Evolutionary conservation across 2,329 filamentous ascomycete species (phyloP).

Genomic region (Teratosphaeria pseudoeucalypti): DNA sequence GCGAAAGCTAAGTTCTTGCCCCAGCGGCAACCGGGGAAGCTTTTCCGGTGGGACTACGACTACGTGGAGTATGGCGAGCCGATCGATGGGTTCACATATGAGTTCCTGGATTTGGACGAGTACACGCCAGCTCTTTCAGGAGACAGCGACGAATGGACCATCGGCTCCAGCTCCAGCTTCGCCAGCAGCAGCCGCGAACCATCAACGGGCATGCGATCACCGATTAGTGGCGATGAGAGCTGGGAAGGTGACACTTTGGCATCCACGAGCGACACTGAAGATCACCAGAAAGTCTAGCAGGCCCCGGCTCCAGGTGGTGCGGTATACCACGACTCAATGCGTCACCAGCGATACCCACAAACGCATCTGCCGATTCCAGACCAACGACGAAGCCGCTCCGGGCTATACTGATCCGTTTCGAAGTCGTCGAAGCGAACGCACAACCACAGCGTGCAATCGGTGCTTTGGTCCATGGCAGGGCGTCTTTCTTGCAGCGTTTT

Average conservation of each 20-base stretch:
- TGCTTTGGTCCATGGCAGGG: neutral
- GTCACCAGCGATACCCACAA: neutral
- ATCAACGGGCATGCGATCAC: slow-evolving; percentile 35
- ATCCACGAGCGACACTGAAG: slow-evolving; percentile 5
- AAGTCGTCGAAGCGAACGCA: neutral
- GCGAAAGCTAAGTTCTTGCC: slow-evolving; percentile 73
- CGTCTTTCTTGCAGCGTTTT: neutral
- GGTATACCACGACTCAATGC: neutral
- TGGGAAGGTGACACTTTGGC: slow-evolving; percentile 49
- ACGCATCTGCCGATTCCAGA: neutral
- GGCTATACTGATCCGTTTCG: neutral
- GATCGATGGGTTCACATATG: slow-evolving; percentile 39
- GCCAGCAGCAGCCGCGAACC: slow-evolving; percentile 46
- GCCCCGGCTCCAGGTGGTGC: neutral
- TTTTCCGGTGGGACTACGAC: slow-evolving; percentile 89
- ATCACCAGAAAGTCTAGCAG: neutral
- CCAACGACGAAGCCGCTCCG: neutral
- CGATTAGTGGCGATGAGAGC: slow-evolving; percentile 46
- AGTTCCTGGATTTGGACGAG: slow-evolving; percentile 45
- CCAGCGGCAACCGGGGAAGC: slow-evolving; percentile 71
- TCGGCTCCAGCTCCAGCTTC: slow-evolving; percentile 70
- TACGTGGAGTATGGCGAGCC: slow-evolving; percentile 75
- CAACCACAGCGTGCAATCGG: neutral
- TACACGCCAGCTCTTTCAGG: slow-evolving; percentile 38
- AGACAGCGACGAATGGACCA: slow-evolving; percentile 82